Evolutionary conservation across 2,329 filamentous ascomycete genomes (phyloP).

Genomic region (Elsinoe ampelina): DNA sequence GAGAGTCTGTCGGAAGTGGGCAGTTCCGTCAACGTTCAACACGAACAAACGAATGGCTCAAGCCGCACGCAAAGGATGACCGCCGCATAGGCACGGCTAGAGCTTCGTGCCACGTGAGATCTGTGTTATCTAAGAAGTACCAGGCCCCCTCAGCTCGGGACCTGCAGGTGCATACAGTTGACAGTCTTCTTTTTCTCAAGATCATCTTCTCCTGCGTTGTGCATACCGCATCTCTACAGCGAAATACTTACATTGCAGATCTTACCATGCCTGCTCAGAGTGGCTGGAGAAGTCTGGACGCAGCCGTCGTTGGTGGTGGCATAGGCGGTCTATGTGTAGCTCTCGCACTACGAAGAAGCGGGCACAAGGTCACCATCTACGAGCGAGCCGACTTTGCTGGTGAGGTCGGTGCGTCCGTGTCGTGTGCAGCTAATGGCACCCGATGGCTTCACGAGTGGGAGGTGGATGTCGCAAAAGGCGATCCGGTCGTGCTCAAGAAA

Average conservation of each 20-base stretch:
- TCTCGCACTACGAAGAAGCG: slow-evolving; percentile 44
- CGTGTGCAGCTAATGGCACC: slow-evolving; percentile 61
- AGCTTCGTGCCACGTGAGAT: neutral
- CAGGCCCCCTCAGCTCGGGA: neutral
- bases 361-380: slow-evolving; percentile 53
- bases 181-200: neutral
- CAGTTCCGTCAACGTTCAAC: neutral
- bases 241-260: too few species aligned
- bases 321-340: slow-evolving; percentile 45
- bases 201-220: neutral
- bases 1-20: neutral
- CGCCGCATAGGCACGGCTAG: neutral
- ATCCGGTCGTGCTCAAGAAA: slow-evolving; percentile 55
- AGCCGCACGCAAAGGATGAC: neutral
- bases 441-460: slow-evolving; percentile 61
- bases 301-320: slow-evolving; percentile 38
- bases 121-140: neutral
- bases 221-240: neutral
- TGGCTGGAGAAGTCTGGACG: neutral
- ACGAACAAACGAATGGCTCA: neutral
- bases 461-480: slow-evolving; percentile 54
- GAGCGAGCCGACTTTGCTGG: slow-evolving; percentile 55
- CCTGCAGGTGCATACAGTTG: neutral
- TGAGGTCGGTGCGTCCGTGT: slow-evolving; percentile 59
- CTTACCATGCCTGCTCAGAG: slow-evolving; percentile 5